Evolutionary conservation across 768 basidiomycete genomes (phyloP), one percentile per base, ranked within the genome.

Genomic region (Russula brevipes): DNA sequence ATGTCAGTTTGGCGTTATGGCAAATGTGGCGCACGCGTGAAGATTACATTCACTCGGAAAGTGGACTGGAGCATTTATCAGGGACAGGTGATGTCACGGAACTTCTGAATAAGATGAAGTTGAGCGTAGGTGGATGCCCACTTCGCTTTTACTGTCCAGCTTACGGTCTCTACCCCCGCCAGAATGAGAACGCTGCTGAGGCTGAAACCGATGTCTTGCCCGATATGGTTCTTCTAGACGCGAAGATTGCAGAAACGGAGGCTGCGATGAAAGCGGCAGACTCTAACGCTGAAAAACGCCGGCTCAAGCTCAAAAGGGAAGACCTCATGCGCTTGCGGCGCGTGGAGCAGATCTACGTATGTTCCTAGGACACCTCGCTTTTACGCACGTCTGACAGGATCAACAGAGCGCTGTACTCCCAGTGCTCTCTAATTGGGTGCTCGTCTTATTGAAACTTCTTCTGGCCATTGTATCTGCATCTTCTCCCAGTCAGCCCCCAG

Each of bases 21-120:
- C 97, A 99, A 77, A 92, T 95, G 85, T 98, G 93, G 92, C 82
- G 88, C 72, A 90, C 93, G 17, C 81, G 97, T 68, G 95, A 98
- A 73, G 96, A 98, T 70, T 98, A 89, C 71, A 91, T 97, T 81
- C 87, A 88, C 2, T 84, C 86, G 52, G 97, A 99, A 76, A 93
- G 94, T 70, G 97, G 97, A 12, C 74, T 97, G 63, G 89, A 94
- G 24, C 81, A 82, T 67, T 81, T 91, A 78, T 87, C 88, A 14
- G 88, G 88, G 36, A 76, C 81, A 41, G 87, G 86, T 65, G 82
- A 77, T 19, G 79, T 83, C 51, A 75, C 77, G 56, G 82, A 85
- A 64, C 79, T 61, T 49, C 59, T 68, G 38, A 60, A 81, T 30
- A 73, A 69, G 54, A 57, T 73, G 44, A 70, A 69, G 35, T 64